phyloP scores from a whole-genome alignment of 345 rosid species.

The Bruguiera parviflora region DNA sequence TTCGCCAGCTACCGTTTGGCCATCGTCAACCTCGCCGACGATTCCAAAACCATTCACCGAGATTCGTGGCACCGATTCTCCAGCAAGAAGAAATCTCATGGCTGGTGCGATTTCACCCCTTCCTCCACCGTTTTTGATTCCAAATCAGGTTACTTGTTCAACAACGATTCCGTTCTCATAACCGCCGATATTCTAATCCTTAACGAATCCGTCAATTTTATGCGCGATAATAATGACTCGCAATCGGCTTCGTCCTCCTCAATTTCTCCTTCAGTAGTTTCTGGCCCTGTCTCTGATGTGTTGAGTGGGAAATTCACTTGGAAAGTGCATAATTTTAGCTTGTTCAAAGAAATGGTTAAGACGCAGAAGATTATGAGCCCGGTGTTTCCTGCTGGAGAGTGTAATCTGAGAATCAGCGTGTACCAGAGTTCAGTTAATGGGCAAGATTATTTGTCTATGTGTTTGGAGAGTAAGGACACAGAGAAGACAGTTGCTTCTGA shows the following conservation, averaged over 20 bases:
- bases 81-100: slow-evolving; percentile 93
- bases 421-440: slow-evolving; percentile 84
- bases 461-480: slow-evolving; percentile 93
- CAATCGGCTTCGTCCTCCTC: slow-evolving; percentile 41
- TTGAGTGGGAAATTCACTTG: slow-evolving; percentile 93
- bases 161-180: slow-evolving; percentile 64
- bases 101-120: slow-evolving; percentile 98
- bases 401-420: slow-evolving; percentile 88
- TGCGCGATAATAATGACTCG: slow-evolving; percentile 73
- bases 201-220: slow-evolving; percentile 77
- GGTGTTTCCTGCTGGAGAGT: slow-evolving; percentile 95
- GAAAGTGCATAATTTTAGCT: slow-evolving; percentile 94
- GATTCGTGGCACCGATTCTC: slow-evolving; percentile 99
- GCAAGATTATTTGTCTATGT: slow-evolving; percentile 85
- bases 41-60: slow-evolving; percentile 82
- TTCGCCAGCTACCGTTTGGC: slow-evolving; percentile 95
- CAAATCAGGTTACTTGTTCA: slow-evolving; percentile 69
- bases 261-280: slow-evolving; percentile 48
- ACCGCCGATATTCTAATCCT: slow-evolving; percentile 88
- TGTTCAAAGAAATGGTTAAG: slow-evolving; percentile 94
- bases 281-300: slow-evolving; percentile 71
- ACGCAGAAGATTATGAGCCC: slow-evolving; percentile 99
- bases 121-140: slow-evolving; percentile 77
- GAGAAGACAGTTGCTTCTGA: slow-evolving; percentile 66
- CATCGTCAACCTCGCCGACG: slow-evolving; percentile 68